Evolutionary conservation across 2,329 filamentous ascomycete species (phyloP), one percentile per base, ranked within the genome.

Genomic region (Monosporascus sp.): DNA sequence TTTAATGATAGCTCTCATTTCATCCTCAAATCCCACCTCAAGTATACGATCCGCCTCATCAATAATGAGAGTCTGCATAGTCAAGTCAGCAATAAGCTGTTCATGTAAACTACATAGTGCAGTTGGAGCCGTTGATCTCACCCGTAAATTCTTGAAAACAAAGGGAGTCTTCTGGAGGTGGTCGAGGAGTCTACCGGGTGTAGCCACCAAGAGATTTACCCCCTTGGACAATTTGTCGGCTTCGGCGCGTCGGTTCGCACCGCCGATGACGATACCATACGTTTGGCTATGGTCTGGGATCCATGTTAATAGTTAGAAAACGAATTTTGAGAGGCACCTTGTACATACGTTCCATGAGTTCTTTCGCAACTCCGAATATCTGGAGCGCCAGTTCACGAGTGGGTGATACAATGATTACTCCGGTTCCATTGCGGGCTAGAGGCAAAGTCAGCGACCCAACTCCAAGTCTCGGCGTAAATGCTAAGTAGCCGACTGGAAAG

Each of bases 21-120:
- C 94, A 66, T 97, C 94, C 72, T 99, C 94, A 78, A 99, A 99
- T 63, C 94, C 93, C 57, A 97, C 90, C 74, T 99, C 94, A 45
- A 99, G 77, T 57, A 99, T 97, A 47, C 94, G 86, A 69, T 99
- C 94, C 18, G 94, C 94, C 74, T 99, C 94, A 64, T 99, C 94
- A 61, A 97, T 97, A 60, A 99, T 83, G 37, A 99, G 79, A 1
- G 90, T 89, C 71, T 92, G 91, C 62, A 96, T 74, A 71, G 97
- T 96, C 79, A 96, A 96, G 81, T 90, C 96, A 1, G 87, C 75
- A 44, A 54, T 49, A 22, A 49, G 18, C 0, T 34, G 11, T 42
- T 24, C 17, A 24, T 39, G 6, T 5, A 41, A 36, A 6, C 15
- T 15, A 15, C 3, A 17, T 27, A 11, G 31, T 2, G 31, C 9